Evolutionary conservation across 2,329 filamentous ascomycete genomes (phyloP), one percentile per base, ranked within the genome.

Genomic region (Cordyceps militaris): DNA sequence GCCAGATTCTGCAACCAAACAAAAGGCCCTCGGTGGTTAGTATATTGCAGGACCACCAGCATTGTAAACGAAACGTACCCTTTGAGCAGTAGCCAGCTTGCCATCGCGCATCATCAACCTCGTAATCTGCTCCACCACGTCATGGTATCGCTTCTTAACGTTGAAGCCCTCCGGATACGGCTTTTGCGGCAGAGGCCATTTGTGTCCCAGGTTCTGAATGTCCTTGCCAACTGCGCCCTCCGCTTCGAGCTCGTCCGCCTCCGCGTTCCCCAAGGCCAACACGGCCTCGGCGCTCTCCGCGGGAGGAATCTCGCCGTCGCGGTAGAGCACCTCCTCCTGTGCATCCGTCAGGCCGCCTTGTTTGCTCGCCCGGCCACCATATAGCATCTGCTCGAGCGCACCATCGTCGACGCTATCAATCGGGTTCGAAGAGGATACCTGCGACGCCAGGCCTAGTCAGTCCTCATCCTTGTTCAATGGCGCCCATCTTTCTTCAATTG

Each of bases 81-180:
- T 85, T 73, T 99, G 91, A n/a, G 94, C 94, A 71, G 83, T 81
- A 68, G 87, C 88, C 70, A 96, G 83, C 78, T 97, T 95, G 65
- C 94, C 94, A 73, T 97, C 83, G 66, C 80, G 79, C 93, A 97
- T 99, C 62, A 99, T 74, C 64, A 96, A 79, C 70, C 91, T 92
- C 19, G 91, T 96, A 65, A 97, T 80, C 76, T 97, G 94, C 63
- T 87, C 79, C 49, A 97, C 78, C 8, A 97, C 80, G 1, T 89
- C 84, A 69, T 97, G 88, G 69, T 97, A 96, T 66, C 94, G 84
- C 69, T 89, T 79, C 72, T 91, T 88, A 65, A 93, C 75, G 73
- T 73, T 89, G 80, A 68, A 78, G 30, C 76, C 66, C 56, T 81
- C 79, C 10, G 86, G 81, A 54, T 91, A 76, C 7, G 87, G 84